Conservation (phyloP, 345 rosid species). For the Anacardium occidentale region DNA sequence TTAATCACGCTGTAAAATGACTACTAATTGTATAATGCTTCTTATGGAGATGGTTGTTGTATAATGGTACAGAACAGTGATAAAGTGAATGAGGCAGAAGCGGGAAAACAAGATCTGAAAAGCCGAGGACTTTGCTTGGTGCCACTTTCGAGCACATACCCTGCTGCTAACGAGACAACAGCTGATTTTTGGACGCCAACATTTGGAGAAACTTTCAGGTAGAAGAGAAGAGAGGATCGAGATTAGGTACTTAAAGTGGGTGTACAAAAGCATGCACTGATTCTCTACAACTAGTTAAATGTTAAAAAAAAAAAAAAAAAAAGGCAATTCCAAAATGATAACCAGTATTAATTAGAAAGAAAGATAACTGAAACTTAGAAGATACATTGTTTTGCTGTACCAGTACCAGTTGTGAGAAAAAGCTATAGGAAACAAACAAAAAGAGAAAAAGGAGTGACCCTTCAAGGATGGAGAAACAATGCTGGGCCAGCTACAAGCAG, state of each 20-base stretch:
- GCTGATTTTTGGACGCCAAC: constrained; percentile 77
- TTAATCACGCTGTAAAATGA: neutral
- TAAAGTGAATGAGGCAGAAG: constrained; percentile 40
- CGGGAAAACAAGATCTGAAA: constrained; percentile 52
- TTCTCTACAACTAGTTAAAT: constrained; percentile 5
- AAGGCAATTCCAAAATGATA: constrained; percentile 10
- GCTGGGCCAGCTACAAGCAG: constrained; percentile 43
- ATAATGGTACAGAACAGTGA: constrained; percentile 27
- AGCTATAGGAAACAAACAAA: constrained; percentile 33
- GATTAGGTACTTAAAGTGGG: constrained; percentile 6
- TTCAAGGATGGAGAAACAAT: constrained; percentile 31
- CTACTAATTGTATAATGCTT: neutral
- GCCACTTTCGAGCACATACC: constrained; percentile 67
- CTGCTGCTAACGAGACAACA: constrained; percentile 60
- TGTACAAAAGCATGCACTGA: neutral
- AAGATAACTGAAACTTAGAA: constrained; percentile 27
- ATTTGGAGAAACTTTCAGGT: constrained; percentile 65
- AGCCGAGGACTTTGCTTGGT: constrained; percentile 83
- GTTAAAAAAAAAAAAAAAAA: too few species aligned
- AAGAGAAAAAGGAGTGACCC: constrained; percentile 28
- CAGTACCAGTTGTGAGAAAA: constrained; percentile 38
- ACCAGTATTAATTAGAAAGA: constrained; percentile 23
- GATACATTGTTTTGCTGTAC: constrained; percentile 42
- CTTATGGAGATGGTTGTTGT: neutral
- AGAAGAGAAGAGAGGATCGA: constrained; percentile 15